Conservation (phyloP, 805 yeast genomes). For the Dipodascus geniculatus region DNA sequence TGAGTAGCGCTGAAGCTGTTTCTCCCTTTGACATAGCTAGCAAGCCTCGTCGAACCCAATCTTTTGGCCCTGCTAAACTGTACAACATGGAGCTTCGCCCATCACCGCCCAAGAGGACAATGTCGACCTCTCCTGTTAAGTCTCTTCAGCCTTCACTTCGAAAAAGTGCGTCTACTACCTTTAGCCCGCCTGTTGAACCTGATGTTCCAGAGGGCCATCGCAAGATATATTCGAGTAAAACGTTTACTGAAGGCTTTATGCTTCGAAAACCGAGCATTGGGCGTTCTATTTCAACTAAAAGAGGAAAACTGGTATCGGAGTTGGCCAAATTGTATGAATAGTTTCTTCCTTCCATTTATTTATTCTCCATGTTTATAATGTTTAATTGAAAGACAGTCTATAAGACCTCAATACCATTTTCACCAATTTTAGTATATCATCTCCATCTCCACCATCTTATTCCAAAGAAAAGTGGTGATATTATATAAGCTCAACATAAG, state of each 20-base stretch:
- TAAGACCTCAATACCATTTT: neutral
- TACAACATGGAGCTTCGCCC: neutral
- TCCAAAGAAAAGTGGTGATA: no score
- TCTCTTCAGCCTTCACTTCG: conserved; percentile 6
- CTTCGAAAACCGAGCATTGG: neutral
- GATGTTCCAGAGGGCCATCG: conserved; percentile 9
- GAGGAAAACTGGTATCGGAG: conserved; percentile 52
- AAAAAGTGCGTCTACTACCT: conserved; percentile 1
- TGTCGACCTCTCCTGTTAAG: conserved; percentile 8
- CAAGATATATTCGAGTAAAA: neutral
- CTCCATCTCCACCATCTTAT: no score
- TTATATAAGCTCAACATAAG: neutral
- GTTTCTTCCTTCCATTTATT: neutral
- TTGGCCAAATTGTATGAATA: conserved; percentile 56
- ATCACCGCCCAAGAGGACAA: conserved; percentile 15
- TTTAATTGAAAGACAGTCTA: neutral
- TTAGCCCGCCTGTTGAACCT: conserved; percentile 1
- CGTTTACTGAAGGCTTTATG: conserved; percentile 2
- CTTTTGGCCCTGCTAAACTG: neutral
- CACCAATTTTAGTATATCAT: no score
- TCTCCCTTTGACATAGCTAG: neutral
- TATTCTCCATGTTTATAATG: neutral
- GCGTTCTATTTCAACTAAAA: conserved; percentile 23
- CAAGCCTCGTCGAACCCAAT: neutral
- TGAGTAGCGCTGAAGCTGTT: neutral